Evolutionary conservation across 345 rosid genomes (phyloP).

Genomic region (Brassica rapa): DNA sequence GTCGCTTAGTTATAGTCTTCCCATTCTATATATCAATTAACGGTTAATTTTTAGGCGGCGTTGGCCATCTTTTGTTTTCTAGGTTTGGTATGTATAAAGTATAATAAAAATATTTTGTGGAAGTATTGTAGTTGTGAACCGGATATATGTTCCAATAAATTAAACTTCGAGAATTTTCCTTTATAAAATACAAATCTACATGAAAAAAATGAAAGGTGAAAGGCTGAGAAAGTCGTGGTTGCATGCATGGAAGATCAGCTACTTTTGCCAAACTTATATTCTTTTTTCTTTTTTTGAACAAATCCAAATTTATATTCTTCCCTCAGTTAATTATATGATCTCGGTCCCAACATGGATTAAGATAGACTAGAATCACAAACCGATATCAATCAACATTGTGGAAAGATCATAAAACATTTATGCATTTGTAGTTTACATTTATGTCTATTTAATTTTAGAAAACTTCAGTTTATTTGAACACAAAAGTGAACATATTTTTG

Average conservation of each 20-base stretch:
- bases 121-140: slow-evolving; percentile 4
- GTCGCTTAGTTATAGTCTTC: not conserved
- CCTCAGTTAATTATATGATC: not conserved
- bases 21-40: not conserved
- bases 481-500: not conserved
- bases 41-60: not conserved
- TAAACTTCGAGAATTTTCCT: not conserved
- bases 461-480: not conserved
- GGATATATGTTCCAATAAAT: not conserved
- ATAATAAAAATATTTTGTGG: not conserved
- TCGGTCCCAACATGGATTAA: not conserved
- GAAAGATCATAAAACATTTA: not conserved
- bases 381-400: not conserved
- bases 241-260: slow-evolving; percentile 29
- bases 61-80: slow-evolving; percentile 13
- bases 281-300: no score
- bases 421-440: not conserved
- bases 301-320: not conserved
- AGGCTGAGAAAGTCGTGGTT: slow-evolving; percentile 8
- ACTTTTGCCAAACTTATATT: slow-evolving; percentile 14
- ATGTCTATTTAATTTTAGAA: not conserved
- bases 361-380: not conserved
- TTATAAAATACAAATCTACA: not conserved
- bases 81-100: slow-evolving; percentile 20
- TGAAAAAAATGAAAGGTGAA: not conserved